Percentiles rank a stretch among this genome's conserved stretches.
Evolutionary conservation across 768 basidiomycete species (phyloP).

Genomic region (Termitomyces sp.): DNA sequence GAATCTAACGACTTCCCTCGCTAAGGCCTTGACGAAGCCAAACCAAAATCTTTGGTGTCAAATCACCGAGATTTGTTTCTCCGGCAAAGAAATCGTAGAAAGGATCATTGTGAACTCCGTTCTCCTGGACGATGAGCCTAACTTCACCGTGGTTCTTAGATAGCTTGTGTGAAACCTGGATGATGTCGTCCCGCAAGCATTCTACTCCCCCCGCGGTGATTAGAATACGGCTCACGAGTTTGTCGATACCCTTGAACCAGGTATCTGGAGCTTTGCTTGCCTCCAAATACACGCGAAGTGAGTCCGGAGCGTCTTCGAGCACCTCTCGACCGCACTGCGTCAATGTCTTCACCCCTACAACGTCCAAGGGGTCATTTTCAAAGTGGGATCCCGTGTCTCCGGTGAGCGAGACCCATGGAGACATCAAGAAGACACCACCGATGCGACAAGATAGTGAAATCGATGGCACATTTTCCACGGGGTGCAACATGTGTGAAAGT

Average conservation of each 20-base stretch:
- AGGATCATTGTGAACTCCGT: constrained; percentile 32
- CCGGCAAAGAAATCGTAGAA: constrained; percentile 17
- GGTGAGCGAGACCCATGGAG: constrained; percentile 24
- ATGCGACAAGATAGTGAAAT: constrained; percentile 16
- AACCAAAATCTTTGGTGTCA: constrained; percentile 17
- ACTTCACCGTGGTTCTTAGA: constrained; percentile 1
- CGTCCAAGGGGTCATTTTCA: constrained; percentile 15
- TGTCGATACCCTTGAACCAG: constrained; percentile 30
- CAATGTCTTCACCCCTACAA: constrained; percentile 8
- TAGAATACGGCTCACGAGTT: constrained; percentile 27
- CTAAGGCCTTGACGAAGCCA: constrained; percentile 22
- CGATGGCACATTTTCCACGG: constrained; percentile 14
- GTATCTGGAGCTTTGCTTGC: constrained; percentile 23
- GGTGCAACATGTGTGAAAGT: constrained; percentile 27
- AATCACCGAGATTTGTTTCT: constrained; percentile 13
- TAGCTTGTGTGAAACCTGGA: constrained; percentile 17
- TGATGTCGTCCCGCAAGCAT: constrained; percentile 28
- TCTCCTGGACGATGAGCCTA: constrained; percentile 22
- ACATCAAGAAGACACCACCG: constrained; percentile 27
- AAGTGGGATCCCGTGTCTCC: constrained; percentile 8
- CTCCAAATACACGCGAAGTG: constrained; percentile 24
- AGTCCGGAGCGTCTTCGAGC: constrained; percentile 12
- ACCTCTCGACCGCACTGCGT: constrained; percentile 9
- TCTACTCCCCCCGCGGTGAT: constrained; percentile 30
- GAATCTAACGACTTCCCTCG: neutral